Evolutionary conservation across 2,329 filamentous ascomycete species (phyloP).

Genomic region (Epichloe bromicola): DNA sequence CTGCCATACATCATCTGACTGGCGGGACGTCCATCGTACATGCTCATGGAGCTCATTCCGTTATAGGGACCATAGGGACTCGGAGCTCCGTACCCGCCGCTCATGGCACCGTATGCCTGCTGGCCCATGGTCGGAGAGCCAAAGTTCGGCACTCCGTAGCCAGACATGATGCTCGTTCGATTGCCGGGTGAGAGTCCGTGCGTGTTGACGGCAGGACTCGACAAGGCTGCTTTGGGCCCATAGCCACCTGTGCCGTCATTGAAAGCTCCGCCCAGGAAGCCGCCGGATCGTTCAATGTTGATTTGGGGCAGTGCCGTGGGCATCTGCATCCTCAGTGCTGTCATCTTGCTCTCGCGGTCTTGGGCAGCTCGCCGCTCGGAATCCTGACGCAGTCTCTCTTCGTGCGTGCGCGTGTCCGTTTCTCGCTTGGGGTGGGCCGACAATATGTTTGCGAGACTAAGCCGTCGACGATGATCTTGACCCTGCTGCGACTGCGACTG

Average conservation of each 20-base stretch:
- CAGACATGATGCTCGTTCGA: conserved; percentile 16
- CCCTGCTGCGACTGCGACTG: conserved; percentile 12
- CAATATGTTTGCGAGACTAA: conserved; percentile 49
- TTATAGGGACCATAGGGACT: conserved; percentile 7
- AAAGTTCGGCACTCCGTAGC: conserved; percentile 14
- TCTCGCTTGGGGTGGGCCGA: conserved; percentile 29
- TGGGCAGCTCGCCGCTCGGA: conserved; percentile 26
- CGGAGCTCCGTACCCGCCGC: conserved; percentile 9
- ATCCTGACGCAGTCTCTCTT: conserved; percentile 27
- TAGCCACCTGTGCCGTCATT: conserved; percentile 38
- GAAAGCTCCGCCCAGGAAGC: conserved; percentile 38
- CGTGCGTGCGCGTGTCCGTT: conserved; percentile 25
- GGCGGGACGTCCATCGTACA: conserved; percentile 9
- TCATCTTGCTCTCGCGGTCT: conserved; percentile 36
- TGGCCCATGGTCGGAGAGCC: conserved; percentile 7
- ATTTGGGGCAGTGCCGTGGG: conserved; percentile 25
- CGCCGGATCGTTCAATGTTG: conserved; percentile 25
- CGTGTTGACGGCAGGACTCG: conserved; percentile 15
- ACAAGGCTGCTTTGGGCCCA: conserved; percentile 14
- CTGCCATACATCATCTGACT: conserved; percentile 16
- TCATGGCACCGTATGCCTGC: conserved; percentile 14
- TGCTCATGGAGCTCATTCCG: conserved; percentile 8
- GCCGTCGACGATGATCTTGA: conserved; percentile 13
- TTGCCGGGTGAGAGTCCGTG: conserved; percentile 15
- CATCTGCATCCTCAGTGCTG: conserved; percentile 35